Evolutionary conservation across 1,284 basidiomycete genomes (phyloP).

Genomic region (Naganishia sp.): DNA sequence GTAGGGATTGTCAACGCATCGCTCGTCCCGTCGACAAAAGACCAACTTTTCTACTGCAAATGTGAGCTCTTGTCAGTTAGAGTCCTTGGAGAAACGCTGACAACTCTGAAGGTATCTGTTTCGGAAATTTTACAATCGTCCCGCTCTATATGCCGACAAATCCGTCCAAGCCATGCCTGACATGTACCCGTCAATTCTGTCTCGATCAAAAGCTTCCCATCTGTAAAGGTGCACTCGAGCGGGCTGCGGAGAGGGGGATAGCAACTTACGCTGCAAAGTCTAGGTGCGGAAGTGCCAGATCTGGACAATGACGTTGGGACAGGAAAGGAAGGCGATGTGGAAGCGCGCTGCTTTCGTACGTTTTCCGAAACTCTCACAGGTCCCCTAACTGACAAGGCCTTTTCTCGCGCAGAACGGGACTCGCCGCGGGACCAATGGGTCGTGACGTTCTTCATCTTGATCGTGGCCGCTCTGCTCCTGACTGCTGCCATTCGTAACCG

Average conservation of each 20-base stretch:
- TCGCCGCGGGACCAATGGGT: slow-evolving; percentile 87
- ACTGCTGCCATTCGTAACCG: slow-evolving; percentile 71
- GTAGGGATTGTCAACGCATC: not conserved
- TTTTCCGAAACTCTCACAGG: not conserved
- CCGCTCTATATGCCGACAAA: slow-evolving; percentile 77
- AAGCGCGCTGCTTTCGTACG: slow-evolving; percentile 92
- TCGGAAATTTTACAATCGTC: slow-evolving; percentile 83
- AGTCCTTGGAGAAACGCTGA: not conserved
- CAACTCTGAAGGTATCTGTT: slow-evolving; percentile 74
- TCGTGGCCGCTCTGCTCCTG: slow-evolving; percentile 77
- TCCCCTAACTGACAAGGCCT: not conserved
- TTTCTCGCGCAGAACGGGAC: slow-evolving; percentile 64
- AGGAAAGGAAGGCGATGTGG: slow-evolving; percentile 93
- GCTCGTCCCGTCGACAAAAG: slow-evolving; percentile 28
- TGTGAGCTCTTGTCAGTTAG: slow-evolving; percentile 39
- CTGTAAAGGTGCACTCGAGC: slow-evolving; percentile 57
- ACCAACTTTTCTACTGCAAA: slow-evolving; percentile 50
- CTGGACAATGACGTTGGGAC: slow-evolving; percentile 88
- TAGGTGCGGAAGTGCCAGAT: slow-evolving; percentile 78
- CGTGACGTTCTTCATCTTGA: slow-evolving; percentile 82
- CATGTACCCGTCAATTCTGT: slow-evolving; percentile 94
- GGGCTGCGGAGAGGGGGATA: not conserved
- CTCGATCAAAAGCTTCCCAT: slow-evolving; percentile 86
- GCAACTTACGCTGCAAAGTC: slow-evolving; percentile 31
- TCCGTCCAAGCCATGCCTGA: slow-evolving; percentile 82